Evolutionary conservation across 495 filamentous ascomycete genomes (phyloP).

Genomic region (Aspergillus bertholletiae): DNA sequence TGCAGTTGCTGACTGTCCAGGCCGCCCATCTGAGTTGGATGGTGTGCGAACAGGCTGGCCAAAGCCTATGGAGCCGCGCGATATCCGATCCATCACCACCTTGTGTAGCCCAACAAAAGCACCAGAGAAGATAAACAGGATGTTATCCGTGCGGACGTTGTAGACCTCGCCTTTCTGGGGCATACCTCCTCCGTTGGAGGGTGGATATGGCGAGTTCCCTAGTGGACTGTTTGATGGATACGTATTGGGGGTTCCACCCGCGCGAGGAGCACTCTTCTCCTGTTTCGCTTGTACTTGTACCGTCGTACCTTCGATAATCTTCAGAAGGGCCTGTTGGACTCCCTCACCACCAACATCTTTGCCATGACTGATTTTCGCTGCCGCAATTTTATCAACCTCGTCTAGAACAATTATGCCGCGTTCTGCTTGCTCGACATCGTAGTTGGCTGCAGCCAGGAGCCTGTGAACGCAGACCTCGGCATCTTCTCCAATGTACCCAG

Average conservation of each 20-base stretch:
- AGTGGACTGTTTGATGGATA: conserved; percentile 50
- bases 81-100: conserved; percentile 77
- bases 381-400: conserved; percentile 94
- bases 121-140: conserved; percentile 93
- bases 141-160: conserved; percentile 90
- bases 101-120: conserved; percentile 95
- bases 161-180: conserved; percentile 76
- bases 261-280: conserved; percentile 55
- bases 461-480: conserved; percentile 90
- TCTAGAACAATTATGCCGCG: conserved; percentile 93
- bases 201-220: conserved; percentile 38
- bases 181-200: conserved; percentile 32
- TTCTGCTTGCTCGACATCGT: conserved; percentile 81
- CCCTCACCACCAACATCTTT: conserved; percentile 91
- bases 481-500: conserved; percentile 96
- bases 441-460: conserved; percentile 83
- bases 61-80: conserved; percentile 88
- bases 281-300: conserved; percentile 80
- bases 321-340: conserved; percentile 92
- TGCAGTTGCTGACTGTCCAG: conserved; percentile 21
- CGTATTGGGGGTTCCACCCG: conserved; percentile 37
- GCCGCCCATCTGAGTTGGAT: conserved; percentile 21
- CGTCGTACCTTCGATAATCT: conserved; percentile 95
- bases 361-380: conserved; percentile 62
- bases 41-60: conserved; percentile 69